These are phyloP conservation scores for Fusarium subglutinans DNA, from an alignment of 2,329 filamentous ascomycete genomes.

Conservation along the genomic window DNA sequence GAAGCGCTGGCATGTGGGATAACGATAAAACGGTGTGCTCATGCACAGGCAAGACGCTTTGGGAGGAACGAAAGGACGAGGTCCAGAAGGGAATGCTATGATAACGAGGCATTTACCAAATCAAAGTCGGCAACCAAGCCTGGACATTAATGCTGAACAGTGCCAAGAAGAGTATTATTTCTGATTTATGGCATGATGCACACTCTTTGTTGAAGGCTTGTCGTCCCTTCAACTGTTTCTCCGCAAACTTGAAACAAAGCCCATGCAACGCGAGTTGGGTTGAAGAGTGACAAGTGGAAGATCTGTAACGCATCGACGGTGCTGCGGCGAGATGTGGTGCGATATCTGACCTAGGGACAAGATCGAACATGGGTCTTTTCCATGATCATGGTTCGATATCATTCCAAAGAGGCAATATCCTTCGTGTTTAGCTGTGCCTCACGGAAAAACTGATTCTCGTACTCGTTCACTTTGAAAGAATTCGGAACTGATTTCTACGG, in stretches of 20 bases:
- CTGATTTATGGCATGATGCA: slow-evolving; percentile 31
- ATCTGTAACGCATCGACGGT: slow-evolving; percentile 18
- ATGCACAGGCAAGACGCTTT: slow-evolving; percentile 96
- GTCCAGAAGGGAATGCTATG: slow-evolving; percentile 89
- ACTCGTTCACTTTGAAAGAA: not conserved
- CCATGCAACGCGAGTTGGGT: slow-evolving; percentile 5
- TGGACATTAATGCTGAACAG: slow-evolving; percentile 2
- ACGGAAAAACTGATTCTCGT: slow-evolving; percentile 1
- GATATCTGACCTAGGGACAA: slow-evolving; percentile 28
- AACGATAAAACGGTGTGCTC: slow-evolving; percentile 99
- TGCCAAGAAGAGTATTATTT: slow-evolving; percentile 13
- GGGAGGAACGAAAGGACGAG: slow-evolving; percentile 95
- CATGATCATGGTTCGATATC: slow-evolving; percentile 37
- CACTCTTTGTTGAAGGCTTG: slow-evolving; percentile 1
- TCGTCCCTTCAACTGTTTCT: slow-evolving; percentile 6
- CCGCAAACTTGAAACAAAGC: slow-evolving; percentile 34
- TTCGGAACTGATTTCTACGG: slow-evolving; percentile 1
- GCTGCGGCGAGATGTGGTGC: slow-evolving; percentile 36
- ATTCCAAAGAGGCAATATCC: slow-evolving; percentile 12
- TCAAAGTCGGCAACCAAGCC: slow-evolving; percentile 1
- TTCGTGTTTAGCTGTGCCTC: not conserved
- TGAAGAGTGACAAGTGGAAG: slow-evolving; percentile 19
- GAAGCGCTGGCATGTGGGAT: slow-evolving; percentile 98
- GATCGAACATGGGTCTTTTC: slow-evolving; percentile 31
- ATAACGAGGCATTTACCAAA: slow-evolving; percentile 42